Base-by-base conservation (phyloP, 768 basidiomycete species). In the Hebeloma cylindrosporum region DNA sequence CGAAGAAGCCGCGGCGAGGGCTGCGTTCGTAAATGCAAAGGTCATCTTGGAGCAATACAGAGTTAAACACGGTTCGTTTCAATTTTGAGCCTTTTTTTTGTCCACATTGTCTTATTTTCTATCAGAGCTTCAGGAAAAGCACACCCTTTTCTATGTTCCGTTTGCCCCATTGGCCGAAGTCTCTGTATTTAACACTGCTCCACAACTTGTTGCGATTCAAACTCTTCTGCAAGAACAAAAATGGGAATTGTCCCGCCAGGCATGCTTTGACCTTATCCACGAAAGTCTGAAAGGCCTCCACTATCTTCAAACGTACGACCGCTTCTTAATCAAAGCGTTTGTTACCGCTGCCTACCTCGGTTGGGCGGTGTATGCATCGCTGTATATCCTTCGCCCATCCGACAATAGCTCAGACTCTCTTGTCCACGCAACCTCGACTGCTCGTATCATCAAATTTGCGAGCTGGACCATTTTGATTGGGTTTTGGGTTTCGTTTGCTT, bases 251-350 rank as follows among this genome's bases (percentile, higher is more conserved):
- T 80, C 79, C 0, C 76, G 83, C 25, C 52, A 59, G 8, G 59
- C 62, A 17, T 80, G 84, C 1, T 59, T 66, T 2, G 62, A 73
- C 14, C 70, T 90, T 8, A 82, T 88, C 33, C 48, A 71, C 26
- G 54, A 68, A 8, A 70, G 75, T 5, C 67, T 90, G 4, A 64
- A 69, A 27, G 89, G 88, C 0, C 64, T 90, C 23, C 79, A 82
- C 22, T 92, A 92, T 57, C 75, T 92, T 4, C 85, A 92, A 62
- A 91, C 87, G 60, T 93, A 92, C 60, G 88, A 93, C 58, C 80
- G 87, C 13, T 68, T 78, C 22, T 64, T 92, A 33, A 83, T 93
- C 21, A 78, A 82, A 11, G 66, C 58, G 2, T 80, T 93, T 50
- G 89, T 91, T 39, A 75, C 75, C 1, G 58, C 73, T 5, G 88